Percentiles rank a stretch among this genome's conserved stretches.
Conservation (phyloP, 345 rosid genomes). For the Gossypium stocksii region DNA sequence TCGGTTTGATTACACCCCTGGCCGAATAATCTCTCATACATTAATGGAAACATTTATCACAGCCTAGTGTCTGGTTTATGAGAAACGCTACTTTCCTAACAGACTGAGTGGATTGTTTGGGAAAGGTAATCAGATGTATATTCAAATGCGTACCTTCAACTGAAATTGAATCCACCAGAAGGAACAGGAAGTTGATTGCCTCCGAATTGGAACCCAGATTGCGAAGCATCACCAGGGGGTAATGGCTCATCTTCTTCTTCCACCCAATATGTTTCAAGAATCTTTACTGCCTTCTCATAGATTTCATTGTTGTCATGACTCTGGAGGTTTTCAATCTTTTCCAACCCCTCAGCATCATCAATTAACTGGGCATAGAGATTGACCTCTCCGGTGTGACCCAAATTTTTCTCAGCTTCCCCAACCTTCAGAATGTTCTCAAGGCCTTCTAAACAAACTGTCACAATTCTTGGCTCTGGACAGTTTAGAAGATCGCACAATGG, state of each 20-base stretch:
- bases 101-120: background rate
- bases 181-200: conserved; percentile 48
- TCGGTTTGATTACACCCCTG: no score
- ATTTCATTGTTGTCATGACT: conserved; percentile 69
- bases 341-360: conserved; percentile 77
- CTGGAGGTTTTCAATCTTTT: conserved; percentile 74
- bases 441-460: conserved; percentile 70
- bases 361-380: conserved; percentile 54
- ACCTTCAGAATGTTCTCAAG: conserved; percentile 70
- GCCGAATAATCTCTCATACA: background rate
- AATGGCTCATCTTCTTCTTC: conserved; percentile 60
- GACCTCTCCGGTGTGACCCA: conserved; percentile 44
- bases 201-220: conserved; percentile 67
- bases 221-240: conserved; percentile 60
- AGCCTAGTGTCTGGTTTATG: background rate
- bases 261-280: conserved; percentile 67
- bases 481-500: conserved; percentile 71
- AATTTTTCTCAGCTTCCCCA: conserved; percentile 63
- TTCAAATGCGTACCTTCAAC: conserved; percentile 39
- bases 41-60: background rate
- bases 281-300: conserved; percentile 68
- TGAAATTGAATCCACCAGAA: conserved; percentile 70
- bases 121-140: background rate
- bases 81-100: background rate
- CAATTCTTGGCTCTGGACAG: conserved; percentile 72